Percentiles rank a stretch among this genome's conserved stretches.
Evolutionary conservation across 2,329 filamentous ascomycete genomes (phyloP).

Genomic region (Curvularia hawaiiensis): DNA sequence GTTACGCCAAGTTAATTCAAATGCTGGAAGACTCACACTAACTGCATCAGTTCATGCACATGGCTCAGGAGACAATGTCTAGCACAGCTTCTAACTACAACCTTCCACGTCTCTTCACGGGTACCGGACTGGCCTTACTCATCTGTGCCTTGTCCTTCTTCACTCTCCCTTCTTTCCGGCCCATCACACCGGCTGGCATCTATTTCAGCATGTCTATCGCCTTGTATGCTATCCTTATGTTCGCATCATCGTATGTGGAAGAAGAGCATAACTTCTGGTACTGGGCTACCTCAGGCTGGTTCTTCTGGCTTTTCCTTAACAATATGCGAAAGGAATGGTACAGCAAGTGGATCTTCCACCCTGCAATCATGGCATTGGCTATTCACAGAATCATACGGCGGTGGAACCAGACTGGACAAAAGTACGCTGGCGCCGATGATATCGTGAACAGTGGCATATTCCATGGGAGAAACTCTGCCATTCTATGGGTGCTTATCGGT

Average conservation of each 20-base stretch:
- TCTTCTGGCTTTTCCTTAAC: conserved; percentile 55
- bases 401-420: conserved; percentile 98
- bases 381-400: conserved; percentile 71
- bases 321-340: conserved; percentile 39
- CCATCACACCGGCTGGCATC: conserved; percentile 58
- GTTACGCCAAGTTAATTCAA: not conserved
- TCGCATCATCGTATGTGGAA: conserved; percentile 96
- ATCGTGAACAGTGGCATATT: conserved; percentile 68
- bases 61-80: conserved; percentile 81
- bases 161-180: conserved; percentile 44
- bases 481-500: conserved; percentile 77
- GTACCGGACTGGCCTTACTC: conserved; percentile 51
- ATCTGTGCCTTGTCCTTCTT: conserved; percentile 50
- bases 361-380: conserved; percentile 58
- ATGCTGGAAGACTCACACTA: conserved; percentile 4
- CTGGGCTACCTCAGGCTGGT: conserved; percentile 78
- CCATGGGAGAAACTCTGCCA: conserved; percentile 56
- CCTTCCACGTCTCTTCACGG: conserved; percentile 63
- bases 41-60: conserved; percentile 63
- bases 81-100: conserved; percentile 93
- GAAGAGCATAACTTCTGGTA: conserved; percentile 99
- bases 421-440: conserved; percentile 88
- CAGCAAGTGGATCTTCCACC: conserved; percentile 35
- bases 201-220: conserved; percentile 44
- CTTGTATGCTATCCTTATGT: conserved; percentile 87